Conservation (phyloP, 345 rosid genomes). For the Lepidium aucheri region DNA sequence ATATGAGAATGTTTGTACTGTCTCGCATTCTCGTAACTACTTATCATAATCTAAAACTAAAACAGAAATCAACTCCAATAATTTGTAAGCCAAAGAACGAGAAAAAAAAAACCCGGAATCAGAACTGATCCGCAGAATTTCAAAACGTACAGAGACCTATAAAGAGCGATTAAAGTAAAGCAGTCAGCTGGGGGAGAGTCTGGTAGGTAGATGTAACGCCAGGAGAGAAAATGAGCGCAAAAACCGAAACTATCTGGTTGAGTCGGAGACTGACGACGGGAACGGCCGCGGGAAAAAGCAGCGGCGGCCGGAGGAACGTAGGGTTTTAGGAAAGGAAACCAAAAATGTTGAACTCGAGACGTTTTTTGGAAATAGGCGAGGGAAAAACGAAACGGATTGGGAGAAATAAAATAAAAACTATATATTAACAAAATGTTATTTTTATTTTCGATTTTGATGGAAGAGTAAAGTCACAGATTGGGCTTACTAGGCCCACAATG, state of each 20-base stretch:
- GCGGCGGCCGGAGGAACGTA: slow-evolving; percentile 27
- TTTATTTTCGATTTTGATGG: neutral
- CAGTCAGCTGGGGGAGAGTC: neutral
- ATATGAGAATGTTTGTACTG: neutral
- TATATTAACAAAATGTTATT: neutral
- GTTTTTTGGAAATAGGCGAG: slow-evolving; percentile 8
- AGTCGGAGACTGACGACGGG: neutral
- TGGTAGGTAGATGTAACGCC: neutral
- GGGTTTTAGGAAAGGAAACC: slow-evolving; percentile 16
- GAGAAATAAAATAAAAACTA: neutral
- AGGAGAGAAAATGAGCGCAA: neutral
- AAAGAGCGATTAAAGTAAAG: neutral
- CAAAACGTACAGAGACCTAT: neutral
- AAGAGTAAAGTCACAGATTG: neutral
- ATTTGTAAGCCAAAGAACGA: neutral
- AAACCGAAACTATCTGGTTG: neutral
- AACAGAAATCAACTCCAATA: neutral
- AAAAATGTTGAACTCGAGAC: neutral
- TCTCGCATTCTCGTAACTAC: neutral
- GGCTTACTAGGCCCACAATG: neutral
- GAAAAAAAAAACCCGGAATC: neutral
- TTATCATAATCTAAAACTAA: neutral
- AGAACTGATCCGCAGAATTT: neutral
- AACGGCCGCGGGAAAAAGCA: neutral
- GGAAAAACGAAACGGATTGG: slow-evolving; percentile 11